Evolutionary conservation across 331 rosid genomes (phyloP).

Genomic region (Phaseolus coccineus): DNA sequence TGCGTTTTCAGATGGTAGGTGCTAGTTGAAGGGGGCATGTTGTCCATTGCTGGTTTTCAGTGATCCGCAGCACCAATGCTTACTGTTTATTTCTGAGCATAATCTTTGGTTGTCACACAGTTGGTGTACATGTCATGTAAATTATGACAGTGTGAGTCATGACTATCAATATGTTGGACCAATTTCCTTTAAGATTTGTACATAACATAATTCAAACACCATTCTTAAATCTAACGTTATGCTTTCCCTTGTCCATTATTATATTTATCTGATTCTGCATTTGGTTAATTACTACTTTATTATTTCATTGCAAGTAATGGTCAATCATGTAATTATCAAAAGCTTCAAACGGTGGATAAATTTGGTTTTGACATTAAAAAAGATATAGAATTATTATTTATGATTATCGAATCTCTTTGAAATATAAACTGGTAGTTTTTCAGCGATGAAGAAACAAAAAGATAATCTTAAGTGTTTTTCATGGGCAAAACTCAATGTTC

Average conservation of each 20-base stretch:
- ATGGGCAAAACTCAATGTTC: too few relatives aligned
- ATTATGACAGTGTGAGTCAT: slow-evolving; percentile 29
- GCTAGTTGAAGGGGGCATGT: slow-evolving; percentile 36
- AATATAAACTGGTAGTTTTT: too few relatives aligned
- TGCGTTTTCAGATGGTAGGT: slow-evolving; percentile 43
- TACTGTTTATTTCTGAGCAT: not conserved
- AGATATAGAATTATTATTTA: too few relatives aligned
- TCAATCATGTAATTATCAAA: not conserved
- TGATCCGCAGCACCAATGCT: slow-evolving; percentile 32
- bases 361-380: not conserved
- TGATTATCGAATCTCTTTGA: too few relatives aligned
- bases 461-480: too few relatives aligned
- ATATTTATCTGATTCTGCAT: too few relatives aligned
- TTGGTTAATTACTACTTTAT: not conserved
- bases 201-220: slow-evolving; percentile 39
- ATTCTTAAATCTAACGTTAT: not conserved
- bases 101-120: slow-evolving; percentile 25
- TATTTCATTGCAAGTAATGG: not conserved
- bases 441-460: too few relatives aligned
- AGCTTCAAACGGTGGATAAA: not conserved
- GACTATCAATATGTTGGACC: slow-evolving; percentile 7
- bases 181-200: slow-evolving; percentile 38
- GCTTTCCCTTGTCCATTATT: too few relatives aligned
- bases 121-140: slow-evolving; percentile 50
- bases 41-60: slow-evolving; percentile 23